Percentiles rank a stretch among this genome's conserved stretches.
Evolutionary conservation across 2,329 filamentous ascomycete species (phyloP).

Genomic region (Chalaropsis thielavioides): DNA sequence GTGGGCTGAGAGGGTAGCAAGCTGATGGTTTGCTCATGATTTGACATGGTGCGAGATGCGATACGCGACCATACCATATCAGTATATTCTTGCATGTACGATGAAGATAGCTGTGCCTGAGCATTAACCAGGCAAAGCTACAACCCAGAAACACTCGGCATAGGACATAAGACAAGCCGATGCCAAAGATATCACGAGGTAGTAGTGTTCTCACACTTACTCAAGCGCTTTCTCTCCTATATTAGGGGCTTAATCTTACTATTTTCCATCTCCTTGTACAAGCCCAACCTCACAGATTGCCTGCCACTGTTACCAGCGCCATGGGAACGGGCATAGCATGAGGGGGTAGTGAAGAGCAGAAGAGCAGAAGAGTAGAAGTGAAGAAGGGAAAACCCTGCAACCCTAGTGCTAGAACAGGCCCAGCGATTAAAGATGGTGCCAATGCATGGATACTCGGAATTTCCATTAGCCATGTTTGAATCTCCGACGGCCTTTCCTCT

Average conservation of each 20-base stretch:
- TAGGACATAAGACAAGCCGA: background rate
- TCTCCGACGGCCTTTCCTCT: background rate
- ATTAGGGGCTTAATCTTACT: background rate
- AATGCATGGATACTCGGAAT: background rate
- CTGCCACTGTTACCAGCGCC: background rate
- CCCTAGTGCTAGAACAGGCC: too few relatives aligned
- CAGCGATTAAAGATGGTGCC: background rate
- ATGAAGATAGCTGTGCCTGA: background rate
- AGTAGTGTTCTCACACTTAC: background rate
- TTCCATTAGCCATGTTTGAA: background rate
- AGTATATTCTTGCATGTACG: background rate
- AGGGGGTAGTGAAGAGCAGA: too few relatives aligned
- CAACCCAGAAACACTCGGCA: background rate
- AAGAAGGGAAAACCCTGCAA: background rate
- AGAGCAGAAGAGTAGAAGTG: too few relatives aligned
- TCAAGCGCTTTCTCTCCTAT: background rate
- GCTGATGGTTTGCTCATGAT: background rate
- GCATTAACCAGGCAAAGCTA: background rate
- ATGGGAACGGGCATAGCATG: background rate
- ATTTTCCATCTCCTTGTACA: background rate
- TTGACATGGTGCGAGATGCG: background rate
- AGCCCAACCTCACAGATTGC: background rate
- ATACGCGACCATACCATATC: background rate
- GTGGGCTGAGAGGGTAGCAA: background rate
- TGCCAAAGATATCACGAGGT: conserved; percentile 3